Evolutionary conservation across 371 early-diverging fungal species (phyloP).

Genomic region (Syncephalastrum sp.): DNA sequence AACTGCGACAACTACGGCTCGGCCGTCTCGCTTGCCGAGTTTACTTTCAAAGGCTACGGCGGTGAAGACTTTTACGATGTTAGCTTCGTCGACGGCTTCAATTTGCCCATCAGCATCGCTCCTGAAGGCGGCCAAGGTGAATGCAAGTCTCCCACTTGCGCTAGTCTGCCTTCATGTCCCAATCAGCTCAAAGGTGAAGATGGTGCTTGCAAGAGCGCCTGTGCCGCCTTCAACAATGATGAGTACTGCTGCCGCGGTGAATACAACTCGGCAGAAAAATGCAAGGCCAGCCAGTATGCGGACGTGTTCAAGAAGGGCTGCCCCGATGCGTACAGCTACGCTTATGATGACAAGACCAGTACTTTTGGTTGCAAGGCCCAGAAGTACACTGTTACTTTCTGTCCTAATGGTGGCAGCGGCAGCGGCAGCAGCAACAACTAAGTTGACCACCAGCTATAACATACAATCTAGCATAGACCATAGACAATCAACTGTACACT

Average conservation of each 20-base stretch:
- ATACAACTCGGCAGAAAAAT: slow-evolving; percentile 14
- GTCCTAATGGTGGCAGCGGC: slow-evolving; percentile 3
- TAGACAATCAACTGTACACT: too few relatives aligned
- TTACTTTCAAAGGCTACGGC: slow-evolving; percentile 20
- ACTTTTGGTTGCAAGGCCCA: slow-evolving; percentile 24
- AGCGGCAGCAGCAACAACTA: too few relatives aligned
- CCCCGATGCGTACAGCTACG: slow-evolving; percentile 36
- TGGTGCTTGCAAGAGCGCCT: slow-evolving; percentile 21
- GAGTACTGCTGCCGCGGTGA: slow-evolving; percentile 19
- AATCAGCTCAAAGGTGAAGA: slow-evolving; percentile 11
- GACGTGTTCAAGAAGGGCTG: slow-evolving; percentile 16
- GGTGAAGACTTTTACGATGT: slow-evolving; percentile 39
- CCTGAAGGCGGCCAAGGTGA: slow-evolving; percentile 12
- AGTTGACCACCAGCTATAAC: too few relatives aligned
- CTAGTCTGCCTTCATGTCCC: slow-evolving; percentile 16
- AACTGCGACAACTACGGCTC: slow-evolving; percentile 23
- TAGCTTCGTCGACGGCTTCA: slow-evolving; percentile 21
- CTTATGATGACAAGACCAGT: slow-evolving; percentile 30
- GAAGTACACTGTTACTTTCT: slow-evolving; percentile 26
- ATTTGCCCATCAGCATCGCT: slow-evolving; percentile 11
- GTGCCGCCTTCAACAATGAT: slow-evolving; percentile 14
- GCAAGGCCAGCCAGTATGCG: slow-evolving; percentile 12
- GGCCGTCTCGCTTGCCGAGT: slow-evolving; percentile 34
- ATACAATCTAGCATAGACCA: too few relatives aligned
- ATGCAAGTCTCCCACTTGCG: slow-evolving; percentile 16